These are phyloP conservation scores for Persicaria maculosa DNA, from an alignment of 148 eudicot species.

Conservation along the genomic window DNA sequence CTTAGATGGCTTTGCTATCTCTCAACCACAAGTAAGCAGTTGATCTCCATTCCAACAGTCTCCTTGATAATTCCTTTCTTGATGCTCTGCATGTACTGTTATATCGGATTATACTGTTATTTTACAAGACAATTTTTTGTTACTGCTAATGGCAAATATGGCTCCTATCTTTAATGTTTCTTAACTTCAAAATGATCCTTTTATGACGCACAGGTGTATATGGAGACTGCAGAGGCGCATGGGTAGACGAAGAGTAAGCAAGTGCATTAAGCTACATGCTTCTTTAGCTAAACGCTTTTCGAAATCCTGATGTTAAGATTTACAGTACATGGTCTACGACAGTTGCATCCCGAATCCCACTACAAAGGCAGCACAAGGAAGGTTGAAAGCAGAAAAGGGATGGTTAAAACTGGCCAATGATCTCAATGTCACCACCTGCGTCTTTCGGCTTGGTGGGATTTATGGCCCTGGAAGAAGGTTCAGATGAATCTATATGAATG, in stretches of 20 bases:
- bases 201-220: slow-evolving; percentile 50
- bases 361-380: slow-evolving; percentile 38
- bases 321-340: slow-evolving; percentile 15
- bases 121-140: too few relatives aligned
- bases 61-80: neutral
- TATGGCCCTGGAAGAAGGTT: slow-evolving; percentile 97
- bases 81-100: too few relatives aligned
- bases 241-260: slow-evolving; percentile 93
- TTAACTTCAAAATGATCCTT: neutral
- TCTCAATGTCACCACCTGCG: slow-evolving; percentile 48
- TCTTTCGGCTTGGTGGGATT: slow-evolving; percentile 86
- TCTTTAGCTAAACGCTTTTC: slow-evolving; percentile 2
- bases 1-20: slow-evolving; percentile 75
- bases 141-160: too few relatives aligned
- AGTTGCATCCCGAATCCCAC: slow-evolving; percentile 48
- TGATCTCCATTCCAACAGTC: neutral
- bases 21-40: slow-evolving; percentile 69
- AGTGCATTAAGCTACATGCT: slow-evolving; percentile 14
- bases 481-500: neutral
- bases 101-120: too few relatives aligned
- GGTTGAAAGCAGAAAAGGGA: slow-evolving; percentile 71
- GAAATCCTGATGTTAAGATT: neutral
- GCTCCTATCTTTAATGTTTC: neutral
- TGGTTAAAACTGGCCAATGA: slow-evolving; percentile 69
- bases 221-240: slow-evolving; percentile 75